These are phyloP conservation scores for Nitzschia sp. DNA, from an alignment of 108 stramenopile species.

Conservation along the genomic window DNA sequence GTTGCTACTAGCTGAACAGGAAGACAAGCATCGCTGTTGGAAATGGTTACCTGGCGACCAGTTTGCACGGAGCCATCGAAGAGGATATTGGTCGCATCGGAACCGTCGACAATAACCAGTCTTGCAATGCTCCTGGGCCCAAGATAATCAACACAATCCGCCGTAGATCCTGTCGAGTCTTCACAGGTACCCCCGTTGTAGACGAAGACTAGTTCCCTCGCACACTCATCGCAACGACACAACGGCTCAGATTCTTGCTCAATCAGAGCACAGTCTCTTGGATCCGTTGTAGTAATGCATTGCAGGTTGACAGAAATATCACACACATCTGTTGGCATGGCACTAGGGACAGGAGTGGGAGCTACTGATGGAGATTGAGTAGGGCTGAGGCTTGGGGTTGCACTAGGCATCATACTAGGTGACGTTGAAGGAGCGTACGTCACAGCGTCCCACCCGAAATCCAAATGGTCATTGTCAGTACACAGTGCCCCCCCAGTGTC, in stretches of 20 bases:
- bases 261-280: constrained; percentile 13
- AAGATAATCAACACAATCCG: not conserved
- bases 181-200: constrained; percentile 17
- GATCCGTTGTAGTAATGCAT: not conserved
- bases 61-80: not conserved
- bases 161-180: not conserved
- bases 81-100: not conserved
- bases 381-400: not conserved
- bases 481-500: not conserved
- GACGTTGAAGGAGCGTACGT: not conserved
- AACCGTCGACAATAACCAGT: not conserved
- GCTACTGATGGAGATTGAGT: not conserved
- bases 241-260: constrained; percentile 8
- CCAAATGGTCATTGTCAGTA: not conserved
- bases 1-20: constrained; percentile 10
- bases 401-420: constrained; percentile 1
- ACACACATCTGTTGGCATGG: not conserved
- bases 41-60: not conserved
- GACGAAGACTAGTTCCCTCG: constrained; percentile 18
- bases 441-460: constrained; percentile 3
- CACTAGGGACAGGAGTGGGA: not conserved
- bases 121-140: not conserved
- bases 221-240: constrained; percentile 22
- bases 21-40: constrained; percentile 13
- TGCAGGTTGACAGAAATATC: not conserved